A percentile compares a stretch with the other conserved stretches of the same genome.
Evolutionary conservation across 2,329 filamentous ascomycete genomes (phyloP).

Genomic region (Elsinoe batatas): DNA sequence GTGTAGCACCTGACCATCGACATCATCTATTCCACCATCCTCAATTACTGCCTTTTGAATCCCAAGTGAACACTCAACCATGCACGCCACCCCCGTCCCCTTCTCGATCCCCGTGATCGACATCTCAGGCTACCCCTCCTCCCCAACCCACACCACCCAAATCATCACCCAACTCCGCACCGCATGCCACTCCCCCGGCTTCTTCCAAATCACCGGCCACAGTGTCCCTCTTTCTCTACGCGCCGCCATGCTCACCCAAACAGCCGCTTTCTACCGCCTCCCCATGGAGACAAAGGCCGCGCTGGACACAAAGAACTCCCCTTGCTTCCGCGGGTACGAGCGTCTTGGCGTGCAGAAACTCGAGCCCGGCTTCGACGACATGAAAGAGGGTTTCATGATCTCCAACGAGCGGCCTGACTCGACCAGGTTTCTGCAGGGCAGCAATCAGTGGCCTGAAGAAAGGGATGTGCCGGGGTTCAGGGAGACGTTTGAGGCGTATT

Average conservation of each 20-base stretch:
- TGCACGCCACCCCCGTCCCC: no score
- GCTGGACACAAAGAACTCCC: constrained; percentile 27
- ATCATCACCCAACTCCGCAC: constrained; percentile 1
- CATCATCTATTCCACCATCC: no score
- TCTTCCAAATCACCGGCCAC: constrained; percentile 39
- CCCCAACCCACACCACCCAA: neutral
- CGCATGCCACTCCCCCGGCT: constrained; percentile 25
- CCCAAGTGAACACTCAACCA: no score
- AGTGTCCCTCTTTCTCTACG: constrained; percentile 31
- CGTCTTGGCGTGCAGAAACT: constrained; percentile 34
- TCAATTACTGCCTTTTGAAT: no score
- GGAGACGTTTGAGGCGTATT: constrained; percentile 33
- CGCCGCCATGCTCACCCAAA: constrained; percentile 29
- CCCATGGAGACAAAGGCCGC: constrained; percentile 33
- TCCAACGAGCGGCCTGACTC: constrained; percentile 29
- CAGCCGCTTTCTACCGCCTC: constrained; percentile 34
- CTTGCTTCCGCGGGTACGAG: constrained; percentile 32
- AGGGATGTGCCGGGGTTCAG: constrained; percentile 27
- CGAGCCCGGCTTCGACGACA: constrained; percentile 33
- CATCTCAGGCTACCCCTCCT: neutral
- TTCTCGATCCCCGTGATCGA: neutral
- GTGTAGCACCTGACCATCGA: no score
- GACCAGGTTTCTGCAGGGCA: constrained; percentile 10
- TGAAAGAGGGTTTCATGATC: constrained; percentile 37
- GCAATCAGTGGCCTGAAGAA: constrained; percentile 15